These are phyloP conservation scores for Paraphoma sp. DNA, from an alignment of 2,329 filamentous ascomycete genomes.

Conservation along the genomic window DNA sequence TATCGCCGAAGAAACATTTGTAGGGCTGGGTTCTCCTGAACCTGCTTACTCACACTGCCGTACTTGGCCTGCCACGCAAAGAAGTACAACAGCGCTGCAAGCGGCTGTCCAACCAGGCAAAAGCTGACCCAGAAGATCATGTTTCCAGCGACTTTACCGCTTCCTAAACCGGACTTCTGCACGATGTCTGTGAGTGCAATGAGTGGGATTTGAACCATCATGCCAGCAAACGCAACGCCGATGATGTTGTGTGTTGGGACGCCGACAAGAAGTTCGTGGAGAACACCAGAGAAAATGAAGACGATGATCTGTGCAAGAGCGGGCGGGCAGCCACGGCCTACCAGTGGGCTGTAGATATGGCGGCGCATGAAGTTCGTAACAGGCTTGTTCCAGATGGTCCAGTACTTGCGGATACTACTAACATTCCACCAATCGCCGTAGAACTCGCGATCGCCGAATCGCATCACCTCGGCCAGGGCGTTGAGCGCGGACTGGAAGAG, in stretches of 20 bases:
- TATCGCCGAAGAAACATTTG: conserved; percentile 29
- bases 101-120: conserved; percentile 91
- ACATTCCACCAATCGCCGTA: conserved; percentile 98
- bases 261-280: conserved; percentile 92
- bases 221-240: conserved; percentile 90
- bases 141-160: conserved; percentile 84
- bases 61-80: conserved; percentile 99
- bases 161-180: conserved; percentile 77
- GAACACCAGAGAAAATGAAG: conserved; percentile 84
- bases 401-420: conserved; percentile 81
- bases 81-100: conserved; percentile 92
- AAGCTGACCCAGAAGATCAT: conserved; percentile 97
- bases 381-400: conserved; percentile 97
- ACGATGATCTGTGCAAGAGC: conserved; percentile 77
- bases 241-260: conserved; percentile 94
- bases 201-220: conserved; percentile 90
- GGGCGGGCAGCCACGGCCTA: conserved; percentile 81
- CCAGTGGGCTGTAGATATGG: conserved; percentile 87
- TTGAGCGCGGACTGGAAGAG: conserved; percentile 94
- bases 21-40: conserved; percentile 28
- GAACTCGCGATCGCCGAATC: conserved; percentile 91
- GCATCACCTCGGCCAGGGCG: conserved; percentile 85
- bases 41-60: conserved; percentile 70
- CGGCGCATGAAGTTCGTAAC: conserved; percentile 97
- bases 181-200: conserved; percentile 81